Base-by-base conservation (phyloP, 352 stramenopile genomes). In the Phytophthora tentaculata region DNA sequence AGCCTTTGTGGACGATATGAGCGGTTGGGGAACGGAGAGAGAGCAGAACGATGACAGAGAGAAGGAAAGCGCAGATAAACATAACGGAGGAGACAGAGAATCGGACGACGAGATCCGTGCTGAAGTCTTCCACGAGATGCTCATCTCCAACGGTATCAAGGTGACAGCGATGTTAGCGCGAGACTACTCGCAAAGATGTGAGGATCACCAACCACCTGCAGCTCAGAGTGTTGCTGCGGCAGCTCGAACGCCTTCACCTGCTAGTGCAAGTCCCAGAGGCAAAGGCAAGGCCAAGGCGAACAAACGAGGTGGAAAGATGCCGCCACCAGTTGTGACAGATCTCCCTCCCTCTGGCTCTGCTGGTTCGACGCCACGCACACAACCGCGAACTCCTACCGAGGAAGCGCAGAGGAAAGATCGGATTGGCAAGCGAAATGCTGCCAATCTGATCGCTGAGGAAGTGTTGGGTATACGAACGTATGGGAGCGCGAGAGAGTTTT, bases 1-100 rank as follows among this genome's bases (percentile, higher is more conserved):
- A 43, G 45, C 23, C 20, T 82, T 84, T 49, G 68, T 81, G 44
- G 70, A 82, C 39, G 32, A 74, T 22, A 74, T 84, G 54, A 71
- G 67, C 28, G 74, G 71, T 5, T 84, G 77, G 77, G 69, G 57
- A 6, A 60, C 37, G 24, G 41, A 61, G 23, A 61, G 50, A 49
- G 35, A 65, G 29, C 26, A 45, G 20, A 71, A 51, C 29, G 51
- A 50, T 0, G 16, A 20, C 9, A 54, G 32, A 10, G 17, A 50
- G 48, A 65, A 58, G 35, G 13, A 53, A 24, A 67, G 32, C 3
- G 32, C 55, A 28, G 45, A 64, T 63, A 20, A 43, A 37, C 28
- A 54, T 56, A 7, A 37, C 26, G 41, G 59, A 14, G 23, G 57
- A 37, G 47, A 52, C n/a, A 12, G 39, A 19, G n/a, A 50, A 1